A percentile compares a stretch with the other conserved stretches of the same genome.
phyloP scores from a whole-genome alignment of 1,139 yeast genomes.

The Meyerozyma smithsonii region DNA sequence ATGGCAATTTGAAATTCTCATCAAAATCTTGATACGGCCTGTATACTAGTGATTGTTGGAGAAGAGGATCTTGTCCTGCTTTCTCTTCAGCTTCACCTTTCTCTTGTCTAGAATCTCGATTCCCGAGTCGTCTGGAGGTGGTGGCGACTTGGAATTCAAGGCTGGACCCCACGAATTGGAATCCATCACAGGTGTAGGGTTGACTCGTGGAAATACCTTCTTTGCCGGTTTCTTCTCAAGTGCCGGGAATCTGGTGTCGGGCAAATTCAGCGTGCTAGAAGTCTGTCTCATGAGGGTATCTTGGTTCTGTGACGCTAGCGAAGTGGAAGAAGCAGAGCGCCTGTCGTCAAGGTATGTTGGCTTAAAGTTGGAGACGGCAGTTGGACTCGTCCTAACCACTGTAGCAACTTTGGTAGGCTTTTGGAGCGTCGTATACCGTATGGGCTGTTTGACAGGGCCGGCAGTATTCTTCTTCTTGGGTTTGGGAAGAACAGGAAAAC shows the following conservation, averaged over 20 bases:
- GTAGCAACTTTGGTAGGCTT: conserved; percentile 12
- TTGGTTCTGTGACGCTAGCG: conserved; percentile 2
- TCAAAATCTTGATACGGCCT: background rate
- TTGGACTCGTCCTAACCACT: conserved; percentile 13
- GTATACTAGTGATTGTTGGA: conserved; percentile 2
- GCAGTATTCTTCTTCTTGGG: conserved; percentile 22
- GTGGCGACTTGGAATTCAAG: conserved; percentile 5
- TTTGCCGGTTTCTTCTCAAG: conserved; percentile 33
- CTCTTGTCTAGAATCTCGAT: conserved; percentile 22
- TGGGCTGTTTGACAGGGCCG: conserved; percentile 21
- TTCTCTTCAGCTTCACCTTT: conserved; percentile 27
- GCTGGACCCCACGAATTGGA: conserved; percentile 23
- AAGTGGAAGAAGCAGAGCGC: conserved; percentile 2
- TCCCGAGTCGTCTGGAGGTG: conserved; percentile 14
- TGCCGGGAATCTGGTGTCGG: conserved; percentile 33
- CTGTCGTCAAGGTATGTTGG: conserved; percentile 13
- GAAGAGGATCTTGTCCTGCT: conserved; percentile 18
- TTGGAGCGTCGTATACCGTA: conserved; percentile 38
- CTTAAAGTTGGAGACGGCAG: conserved; percentile 19
- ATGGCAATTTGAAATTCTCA: background rate
- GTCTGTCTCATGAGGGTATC: background rate
- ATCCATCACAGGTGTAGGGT: conserved; percentile 24
- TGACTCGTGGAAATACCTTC: conserved; percentile 37
- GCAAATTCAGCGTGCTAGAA: conserved; percentile 4
- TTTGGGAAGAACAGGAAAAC: conserved; percentile 51